Conservation (phyloP, 169 alveolate species). For the Cyclospora cayetanensis region DNA sequence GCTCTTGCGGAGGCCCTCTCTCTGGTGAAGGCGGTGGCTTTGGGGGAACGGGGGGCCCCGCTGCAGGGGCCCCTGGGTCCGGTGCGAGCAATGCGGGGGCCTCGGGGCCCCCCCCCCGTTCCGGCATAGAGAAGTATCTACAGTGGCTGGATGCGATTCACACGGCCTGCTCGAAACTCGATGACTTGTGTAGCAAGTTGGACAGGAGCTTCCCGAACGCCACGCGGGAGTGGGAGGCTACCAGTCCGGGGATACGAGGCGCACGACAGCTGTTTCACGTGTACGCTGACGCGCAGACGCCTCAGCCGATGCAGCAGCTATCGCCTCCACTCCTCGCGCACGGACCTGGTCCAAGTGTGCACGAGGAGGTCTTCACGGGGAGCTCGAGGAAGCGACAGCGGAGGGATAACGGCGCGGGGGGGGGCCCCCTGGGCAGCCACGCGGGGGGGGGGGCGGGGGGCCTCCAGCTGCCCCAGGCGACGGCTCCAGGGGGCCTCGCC, state of each 20-base stretch:
- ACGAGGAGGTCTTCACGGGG: background rate
- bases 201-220: slow-evolving; percentile 75
- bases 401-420: background rate
- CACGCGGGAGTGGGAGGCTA: slow-evolving; percentile 75
- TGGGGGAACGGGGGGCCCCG: background rate
- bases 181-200: slow-evolving; percentile 76
- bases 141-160: slow-evolving; percentile 79
- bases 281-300: background rate
- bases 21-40: too few species aligned
- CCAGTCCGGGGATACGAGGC: slow-evolving; percentile 53
- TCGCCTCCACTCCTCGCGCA: background rate
- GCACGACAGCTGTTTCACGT: slow-evolving; percentile 6
- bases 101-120: background rate
- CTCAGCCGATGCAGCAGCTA: slow-evolving; percentile 34
- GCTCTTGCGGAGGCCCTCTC: too few species aligned
- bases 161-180: slow-evolving; percentile 76
- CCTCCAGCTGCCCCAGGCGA: too few species aligned
- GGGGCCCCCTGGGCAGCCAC: background rate
- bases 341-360: background rate
- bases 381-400: background rate
- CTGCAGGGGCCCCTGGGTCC: background rate
- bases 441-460: too few species aligned
- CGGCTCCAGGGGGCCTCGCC: slow-evolving; percentile 1
- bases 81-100: background rate
- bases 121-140: slow-evolving; percentile 43